Conservation (phyloP, 2,329 filamentous ascomycete species). For the Calonectria hongkongensis region DNA sequence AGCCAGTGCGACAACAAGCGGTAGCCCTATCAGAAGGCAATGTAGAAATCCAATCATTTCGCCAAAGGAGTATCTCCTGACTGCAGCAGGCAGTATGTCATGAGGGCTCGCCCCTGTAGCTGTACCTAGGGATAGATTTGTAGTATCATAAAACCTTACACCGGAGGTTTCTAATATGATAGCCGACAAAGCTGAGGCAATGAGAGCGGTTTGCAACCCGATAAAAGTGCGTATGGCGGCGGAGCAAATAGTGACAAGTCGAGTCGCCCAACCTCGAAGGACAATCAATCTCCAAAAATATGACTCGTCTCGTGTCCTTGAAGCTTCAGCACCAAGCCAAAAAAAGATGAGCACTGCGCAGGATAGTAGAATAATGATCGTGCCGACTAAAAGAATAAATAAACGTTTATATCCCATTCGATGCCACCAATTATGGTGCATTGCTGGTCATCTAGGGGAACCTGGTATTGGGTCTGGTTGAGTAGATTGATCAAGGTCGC, state of each 20-base stretch:
- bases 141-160: not conserved
- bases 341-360: constrained; percentile 38
- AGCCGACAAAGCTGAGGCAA: constrained; percentile 36
- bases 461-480: no score
- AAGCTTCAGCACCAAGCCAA: constrained; percentile 27
- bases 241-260: constrained; percentile 34
- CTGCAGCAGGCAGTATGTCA: constrained; percentile 34
- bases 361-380: constrained; percentile 17
- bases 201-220: constrained; percentile 20
- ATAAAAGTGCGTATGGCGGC: constrained; percentile 26
- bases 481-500: no score
- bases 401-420: constrained; percentile 27
- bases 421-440: constrained; percentile 28
- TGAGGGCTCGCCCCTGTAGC: constrained; percentile 1
- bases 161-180: constrained; percentile 35
- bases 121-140: constrained; percentile 21
- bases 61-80: not conserved
- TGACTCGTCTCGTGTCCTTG: not conserved
- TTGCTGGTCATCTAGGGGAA: no score
- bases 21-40: not conserved
- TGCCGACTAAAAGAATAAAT: constrained; percentile 30
- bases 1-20: not conserved
- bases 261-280: constrained; percentile 13
- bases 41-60: not conserved
- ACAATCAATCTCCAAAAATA: constrained; percentile 34